Base-by-base conservation (phyloP, 345 rosid genomes). In the Atalantia buxifolia region DNA sequence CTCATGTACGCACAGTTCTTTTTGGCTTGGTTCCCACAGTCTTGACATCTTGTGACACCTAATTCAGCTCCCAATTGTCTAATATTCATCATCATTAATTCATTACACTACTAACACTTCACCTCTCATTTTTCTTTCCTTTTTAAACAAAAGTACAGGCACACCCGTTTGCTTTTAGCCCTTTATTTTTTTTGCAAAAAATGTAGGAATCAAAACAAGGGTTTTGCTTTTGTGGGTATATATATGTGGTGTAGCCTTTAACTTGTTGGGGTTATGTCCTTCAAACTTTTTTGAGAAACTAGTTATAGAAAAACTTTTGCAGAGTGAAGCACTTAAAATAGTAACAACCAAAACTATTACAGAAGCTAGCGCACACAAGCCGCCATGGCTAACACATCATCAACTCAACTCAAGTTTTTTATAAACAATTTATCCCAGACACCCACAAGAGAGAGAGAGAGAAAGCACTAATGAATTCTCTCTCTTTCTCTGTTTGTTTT, bases 11-110 rank as follows among this genome's bases (percentile, higher is more conserved):
- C 56, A 78, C 84, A 82, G 67, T 78, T 80, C 72, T 72, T 82
- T 69, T 82, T 82, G 9, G 84, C 84, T 66, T 82, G 84, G 84
- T 82, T 82, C 56, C 84, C 84, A 65, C 84, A 82, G 71, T 82
- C 84, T 78, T 78, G 79, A 74, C 84, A 82, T 75, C 84, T 82
- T 14, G 74, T 60, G 22, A 33, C 71, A 35, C 61, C 81, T 36
- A 28, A 45, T 60, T 65, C 69, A 33, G n/a, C 76, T 31, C 81
- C 81, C 53, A 69, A 30, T 14, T 56, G 33, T 66, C 80, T 77
- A 63, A 25, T 60, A 69, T 63, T 56, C 74, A 72, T 60, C 84
- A 50, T 50, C 53, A 64, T 21, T 19, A 72, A 1, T 70, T 53
- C 55, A 59, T 25, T 7, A 35, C 76, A 36, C 8, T 14, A 27